Evolutionary conservation across 768 basidiomycete genomes (phyloP), one percentile per base, ranked within the genome.

Genomic region (Tulasnella calospora): DNA sequence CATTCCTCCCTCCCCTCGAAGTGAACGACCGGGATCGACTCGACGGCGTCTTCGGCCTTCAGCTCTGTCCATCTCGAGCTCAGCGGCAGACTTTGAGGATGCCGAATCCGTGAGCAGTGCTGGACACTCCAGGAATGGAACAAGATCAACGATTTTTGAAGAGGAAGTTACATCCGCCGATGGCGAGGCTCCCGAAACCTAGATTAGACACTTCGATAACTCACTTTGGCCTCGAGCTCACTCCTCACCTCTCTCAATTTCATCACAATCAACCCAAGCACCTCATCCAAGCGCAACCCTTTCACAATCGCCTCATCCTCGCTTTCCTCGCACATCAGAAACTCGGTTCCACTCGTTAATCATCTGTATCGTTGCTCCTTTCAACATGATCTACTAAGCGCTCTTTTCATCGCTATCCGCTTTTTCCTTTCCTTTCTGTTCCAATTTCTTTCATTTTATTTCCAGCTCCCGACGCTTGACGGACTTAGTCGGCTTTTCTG

Each of bases 41-140:
- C 38, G 76, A 71, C 36, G 61, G 33, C 23, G 41, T 6, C 35
- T 61, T 17, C 35, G 51, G 9, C n/a, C 35, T 36, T 70, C 76
- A 27, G 61, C 19, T 10, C 47, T 77, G 40, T 77, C 76, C 13
- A 70, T 77, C 71, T 41, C 70, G 21, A 73, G 77, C 70, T 71
- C 70, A 33, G 67, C 69, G 35, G 77, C 41, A 40, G 75, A 76
- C 61, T 40, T 78, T 40, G 47, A 33, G 33, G 77, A 71, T 27
- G 27, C 15, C n/a, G 61, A 76, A 36, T 76, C 75, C 46, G 55
- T 40, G 21, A 57, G 75, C 40, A 76, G 75, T 76, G 75, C 75
- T n/a, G 41, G 55, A 10, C 46, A 69, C 41, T 61, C 75, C n/a
- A 76, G 75, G 55, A 51, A 38, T 27, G 38, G 40, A 41, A 57